Evolutionary conservation across 2,329 filamentous ascomycete genomes (phyloP).

Genomic region (Curvularia eragrostidis): DNA sequence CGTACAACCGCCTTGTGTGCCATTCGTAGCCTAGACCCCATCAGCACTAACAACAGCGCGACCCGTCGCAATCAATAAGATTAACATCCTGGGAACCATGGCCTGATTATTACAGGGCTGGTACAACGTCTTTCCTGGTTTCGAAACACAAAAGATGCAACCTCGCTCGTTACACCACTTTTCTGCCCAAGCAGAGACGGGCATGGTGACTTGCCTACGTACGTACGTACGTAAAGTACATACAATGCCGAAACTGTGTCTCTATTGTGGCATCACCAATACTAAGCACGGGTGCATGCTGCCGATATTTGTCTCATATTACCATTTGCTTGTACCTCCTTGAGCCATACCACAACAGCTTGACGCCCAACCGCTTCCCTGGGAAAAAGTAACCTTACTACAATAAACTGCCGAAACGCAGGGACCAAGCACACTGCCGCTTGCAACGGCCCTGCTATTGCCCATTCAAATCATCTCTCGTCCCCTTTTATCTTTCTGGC

Average conservation of each 20-base stretch:
- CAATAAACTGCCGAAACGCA: background rate
- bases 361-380: background rate
- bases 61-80: background rate
- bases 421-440: background rate
- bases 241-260: background rate
- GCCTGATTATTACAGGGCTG: background rate
- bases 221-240: no score
- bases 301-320: background rate
- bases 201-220: background rate
- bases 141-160: background rate
- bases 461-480: background rate
- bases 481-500: background rate
- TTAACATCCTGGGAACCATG: background rate
- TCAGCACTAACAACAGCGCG: background rate
- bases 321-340: background rate
- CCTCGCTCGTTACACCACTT: background rate
- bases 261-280: background rate
- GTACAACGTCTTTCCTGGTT: background rate
- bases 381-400: background rate
- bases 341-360: background rate
- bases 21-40: background rate
- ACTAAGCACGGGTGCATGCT: background rate
- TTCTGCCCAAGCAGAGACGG: background rate
- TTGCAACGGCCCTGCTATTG: background rate
- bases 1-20: background rate